phyloP scores from a whole-genome alignment of 768 basidiomycete species.

The Boletales sp. region DNA sequence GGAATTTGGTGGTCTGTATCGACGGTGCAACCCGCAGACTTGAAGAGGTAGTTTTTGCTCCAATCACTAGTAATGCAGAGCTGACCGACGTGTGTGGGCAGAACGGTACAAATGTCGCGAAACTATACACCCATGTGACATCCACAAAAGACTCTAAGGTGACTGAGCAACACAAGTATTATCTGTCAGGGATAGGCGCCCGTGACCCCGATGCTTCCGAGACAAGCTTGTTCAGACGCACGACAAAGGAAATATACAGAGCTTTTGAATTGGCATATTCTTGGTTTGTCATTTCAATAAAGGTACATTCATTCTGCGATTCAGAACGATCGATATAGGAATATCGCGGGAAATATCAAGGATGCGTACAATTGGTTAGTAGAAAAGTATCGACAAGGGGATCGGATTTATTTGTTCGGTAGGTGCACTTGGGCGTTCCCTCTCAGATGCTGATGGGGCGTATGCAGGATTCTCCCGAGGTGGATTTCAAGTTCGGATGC shows the following conservation, averaged over 20 bases:
- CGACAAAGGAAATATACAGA: neutral
- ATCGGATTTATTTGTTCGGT: constrained; percentile 38
- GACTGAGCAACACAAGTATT: constrained; percentile 22
- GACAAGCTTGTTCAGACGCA: neutral
- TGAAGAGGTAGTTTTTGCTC: constrained; percentile 32
- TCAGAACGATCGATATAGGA: neutral
- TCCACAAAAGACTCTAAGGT: neutral
- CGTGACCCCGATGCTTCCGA: neutral
- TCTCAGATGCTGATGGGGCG: neutral
- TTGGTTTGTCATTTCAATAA: constrained; percentile 1
- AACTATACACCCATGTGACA: constrained; percentile 26
- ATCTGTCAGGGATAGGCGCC: constrained; percentile 32
- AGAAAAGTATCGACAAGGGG: constrained; percentile 2
- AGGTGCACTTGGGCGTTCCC: neutral
- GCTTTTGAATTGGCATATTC: neutral
- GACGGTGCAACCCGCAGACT: constrained; percentile 12
- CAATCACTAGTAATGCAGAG: too few relatives aligned
- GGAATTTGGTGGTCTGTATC: constrained; percentile 33
- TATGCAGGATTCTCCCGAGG: constrained; percentile 40
- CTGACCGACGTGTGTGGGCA: neutral
- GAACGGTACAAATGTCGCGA: constrained; percentile 34
- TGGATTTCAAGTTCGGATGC: constrained; percentile 36
- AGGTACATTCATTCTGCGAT: neutral
- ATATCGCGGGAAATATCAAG: constrained; percentile 2
- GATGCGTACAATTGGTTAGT: constrained; percentile 7